Base-by-base conservation (phyloP, 768 basidiomycete species). In the Baorangia bicolor region DNA sequence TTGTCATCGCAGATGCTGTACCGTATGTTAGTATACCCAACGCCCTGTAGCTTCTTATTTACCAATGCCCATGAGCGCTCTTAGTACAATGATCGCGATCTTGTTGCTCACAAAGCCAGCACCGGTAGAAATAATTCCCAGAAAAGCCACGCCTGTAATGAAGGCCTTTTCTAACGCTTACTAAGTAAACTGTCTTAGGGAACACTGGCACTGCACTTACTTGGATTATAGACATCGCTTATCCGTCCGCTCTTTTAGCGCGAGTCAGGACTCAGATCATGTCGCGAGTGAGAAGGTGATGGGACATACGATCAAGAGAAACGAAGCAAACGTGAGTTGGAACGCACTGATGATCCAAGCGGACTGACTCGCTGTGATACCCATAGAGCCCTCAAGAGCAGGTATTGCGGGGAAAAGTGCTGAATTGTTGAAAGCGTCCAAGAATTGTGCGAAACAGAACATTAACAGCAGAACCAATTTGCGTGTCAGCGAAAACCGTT, bases 41-140 rank as follows among this genome's bases (percentile, higher is more conserved):
- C 11, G 21, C 6, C 20, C 1, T 18, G 9, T 31, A 4, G 4
- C 2, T 14, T 30, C n/a, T 35, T 31, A 27, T 66, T 49, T 35
- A 78, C 80, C 72, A 35, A 77, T 72, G 18, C 84, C 83, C 58
- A 72, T 78, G 10, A 85, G 49, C 1, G 79, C 83, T 60, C 84
- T 74, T 2, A 85, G 63, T 38, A 82, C 70, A 30, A 84, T 72
- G 44, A 85, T 69, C 0, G 69, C 73, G 53, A 82, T 75, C 60
- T 82, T 77, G 61, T 74, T 69, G 21, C 69, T 52, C 28, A 72
- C 69, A 56, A 84, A 84, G 20, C 81, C 81, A 11, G 70, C 71
- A 21, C 72, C 70, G 14, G 83, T 59, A n/a, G 77, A 75, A 21
- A 81, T 64, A 35, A 79, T 49, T 3, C 79, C 79, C 16, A 85